Evolutionary conservation across 2,329 filamentous ascomycete genomes (phyloP).

Genomic region (Hypoxylon sp.): DNA sequence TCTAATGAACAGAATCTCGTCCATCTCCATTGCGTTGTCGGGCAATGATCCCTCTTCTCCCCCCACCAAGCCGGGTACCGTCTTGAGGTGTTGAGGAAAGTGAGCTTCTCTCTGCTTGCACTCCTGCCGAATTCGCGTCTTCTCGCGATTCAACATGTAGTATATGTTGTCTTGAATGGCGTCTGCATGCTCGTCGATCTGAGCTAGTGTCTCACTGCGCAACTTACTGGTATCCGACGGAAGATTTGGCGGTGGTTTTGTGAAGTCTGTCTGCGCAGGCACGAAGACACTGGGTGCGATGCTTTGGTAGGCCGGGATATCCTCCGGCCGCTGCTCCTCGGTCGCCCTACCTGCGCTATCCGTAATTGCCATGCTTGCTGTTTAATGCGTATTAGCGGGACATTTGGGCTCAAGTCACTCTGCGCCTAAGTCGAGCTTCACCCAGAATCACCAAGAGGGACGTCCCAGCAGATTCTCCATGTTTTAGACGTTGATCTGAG

Average conservation of each 20-base stretch:
- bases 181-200: slow-evolving; percentile 49
- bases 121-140: slow-evolving; percentile 39
- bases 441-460: neutral
- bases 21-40: slow-evolving; percentile 23
- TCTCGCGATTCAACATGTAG: slow-evolving; percentile 41
- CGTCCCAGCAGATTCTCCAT: neutral
- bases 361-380: slow-evolving; percentile 16
- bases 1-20: slow-evolving; percentile 35
- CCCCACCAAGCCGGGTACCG: slow-evolving; percentile 23
- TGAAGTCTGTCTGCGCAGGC: slow-evolving; percentile 49
- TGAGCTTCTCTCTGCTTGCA: slow-evolving; percentile 27
- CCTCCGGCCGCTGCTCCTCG: slow-evolving; percentile 35
- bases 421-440: neutral
- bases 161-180: slow-evolving; percentile 50
- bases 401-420: neutral
- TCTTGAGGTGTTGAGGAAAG: slow-evolving; percentile 16
- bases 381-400: neutral
- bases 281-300: slow-evolving; percentile 51
- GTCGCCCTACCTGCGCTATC: neutral
- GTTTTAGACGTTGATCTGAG: neutral
- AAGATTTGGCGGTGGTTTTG: slow-evolving; percentile 47
- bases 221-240: slow-evolving; percentile 39
- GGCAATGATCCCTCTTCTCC: slow-evolving; percentile 29
- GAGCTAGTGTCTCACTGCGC: slow-evolving; percentile 35
- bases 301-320: slow-evolving; percentile 41